Conservation (phyloP, 202 grass and related monocot species). For the Schoenoplectus tabernaemontani region DNA sequence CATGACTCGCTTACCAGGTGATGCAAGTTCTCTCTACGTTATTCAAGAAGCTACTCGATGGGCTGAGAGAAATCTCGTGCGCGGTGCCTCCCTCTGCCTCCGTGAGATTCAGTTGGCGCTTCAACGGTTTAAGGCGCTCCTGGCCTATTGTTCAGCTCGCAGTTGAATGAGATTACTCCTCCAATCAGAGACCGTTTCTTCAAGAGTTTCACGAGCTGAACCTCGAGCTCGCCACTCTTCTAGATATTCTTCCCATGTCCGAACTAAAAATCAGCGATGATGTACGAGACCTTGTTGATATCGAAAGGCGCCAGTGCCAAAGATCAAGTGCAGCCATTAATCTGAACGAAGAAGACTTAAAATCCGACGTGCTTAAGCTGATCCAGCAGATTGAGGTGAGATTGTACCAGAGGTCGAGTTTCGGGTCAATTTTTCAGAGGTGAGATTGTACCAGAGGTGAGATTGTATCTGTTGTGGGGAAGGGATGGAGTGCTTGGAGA, state of each 20-base stretch:
- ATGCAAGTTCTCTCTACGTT: conserved; percentile 48
- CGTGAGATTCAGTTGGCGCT: conserved; percentile 74
- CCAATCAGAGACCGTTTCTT: conserved; percentile 40
- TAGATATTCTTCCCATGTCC: conserved; percentile 59
- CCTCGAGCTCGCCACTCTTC: conserved; percentile 69
- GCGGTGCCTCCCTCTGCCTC: conserved; percentile 60
- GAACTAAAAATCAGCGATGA: conserved; percentile 65
- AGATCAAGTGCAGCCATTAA: conserved; percentile 27
- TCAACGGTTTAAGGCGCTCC: conserved; percentile 61
- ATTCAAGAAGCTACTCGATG: conserved; percentile 53
- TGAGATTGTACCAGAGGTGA: conserved; percentile 39
- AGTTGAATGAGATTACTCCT: conserved; percentile 68
- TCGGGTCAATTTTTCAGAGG: conserved; percentile 53
- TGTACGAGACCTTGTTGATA: conserved; percentile 48
- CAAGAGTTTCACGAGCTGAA: conserved; percentile 60
- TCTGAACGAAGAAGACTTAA: conserved; percentile 34
- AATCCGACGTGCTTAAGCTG: conserved; percentile 42
- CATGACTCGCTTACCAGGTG: conserved; percentile 40
- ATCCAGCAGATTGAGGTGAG: conserved; percentile 65
- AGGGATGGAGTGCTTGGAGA: conserved; percentile 72
- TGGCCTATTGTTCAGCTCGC: conserved; percentile 46
- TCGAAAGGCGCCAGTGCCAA: conserved; percentile 61
- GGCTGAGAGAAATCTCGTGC: conserved; percentile 20
- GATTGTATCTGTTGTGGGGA: conserved; percentile 49
- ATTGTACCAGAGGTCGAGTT: conserved; percentile 52